Base-by-base conservation (phyloP, 306 rosid genomes). In the Luffa acutangula region DNA sequence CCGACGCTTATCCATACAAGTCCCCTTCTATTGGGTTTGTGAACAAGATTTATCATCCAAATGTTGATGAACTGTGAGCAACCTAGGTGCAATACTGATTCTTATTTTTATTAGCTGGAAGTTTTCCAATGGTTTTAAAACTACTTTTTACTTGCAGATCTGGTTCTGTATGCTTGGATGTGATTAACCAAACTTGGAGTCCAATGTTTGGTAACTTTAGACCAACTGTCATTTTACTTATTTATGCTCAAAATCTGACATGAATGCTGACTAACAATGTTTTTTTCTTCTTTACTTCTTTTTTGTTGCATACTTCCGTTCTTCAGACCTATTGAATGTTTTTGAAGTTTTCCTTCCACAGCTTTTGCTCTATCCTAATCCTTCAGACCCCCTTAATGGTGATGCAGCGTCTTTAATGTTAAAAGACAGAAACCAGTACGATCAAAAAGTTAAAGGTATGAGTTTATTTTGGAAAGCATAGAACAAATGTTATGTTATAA, bases 311-410 rank as follows among this genome's bases (percentile, higher is more conserved):
- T 14, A 21, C 36, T 84, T 48, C 63, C 37, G 31, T 41, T 46
- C 82, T 43, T 45, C 97, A 96, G 98, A 96, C 88, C 97, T 96
- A 71, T 80, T 93, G 79, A 96, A 96, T 81, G 96, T 96, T 80
- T 96, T 96, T 52, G 98, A 96, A 88, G 98, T 91, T 58, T 93
- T 96, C 89, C 98, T 96, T 84, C 99, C 99, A 60, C 99, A 96
- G 83, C 94, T 96, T 75, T 85, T 96, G 85, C 96, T 96, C 49
- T 93, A 96, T 85, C 99, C 99, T 17, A 96, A 96, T 86, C 97
- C 99, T 77, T 90, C 97, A 73, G 98, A 96, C 86, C 99, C 99
- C 56, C 90, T 96, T 43, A 96, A 96, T 53, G 97, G 98, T 20
- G 99, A 96, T 79, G 99, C 98, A 45, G 99, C 98, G 2, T 90